Evolutionary conservation across 2,329 filamentous ascomycete genomes (phyloP).

Genomic region (Trichoderma lentiforme): DNA sequence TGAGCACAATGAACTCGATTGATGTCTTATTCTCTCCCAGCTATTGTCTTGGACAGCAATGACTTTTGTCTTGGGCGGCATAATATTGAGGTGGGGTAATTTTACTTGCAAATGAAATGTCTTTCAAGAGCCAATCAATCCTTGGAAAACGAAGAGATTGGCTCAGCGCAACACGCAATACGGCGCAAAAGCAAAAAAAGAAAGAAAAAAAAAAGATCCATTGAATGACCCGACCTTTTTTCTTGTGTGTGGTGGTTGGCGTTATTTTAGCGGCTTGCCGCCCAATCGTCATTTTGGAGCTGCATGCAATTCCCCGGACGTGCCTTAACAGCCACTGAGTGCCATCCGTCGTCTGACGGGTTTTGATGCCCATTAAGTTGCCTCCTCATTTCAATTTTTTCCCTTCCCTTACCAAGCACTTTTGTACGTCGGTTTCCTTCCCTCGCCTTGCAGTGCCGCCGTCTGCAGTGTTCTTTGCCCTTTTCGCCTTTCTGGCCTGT

Average conservation of each 20-base stretch:
- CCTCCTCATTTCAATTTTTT: slow-evolving; percentile 14
- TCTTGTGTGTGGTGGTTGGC: background rate
- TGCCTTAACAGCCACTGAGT: slow-evolving; percentile 7
- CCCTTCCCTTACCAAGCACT: background rate
- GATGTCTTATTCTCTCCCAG: background rate
- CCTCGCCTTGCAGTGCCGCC: background rate
- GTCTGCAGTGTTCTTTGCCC: background rate
- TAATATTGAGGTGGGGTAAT: slow-evolving; percentile 16
- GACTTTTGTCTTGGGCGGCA: background rate
- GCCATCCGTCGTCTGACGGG: slow-evolving; percentile 10
- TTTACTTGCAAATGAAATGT: slow-evolving; percentile 14
- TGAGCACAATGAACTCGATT: background rate
- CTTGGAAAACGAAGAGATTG: background rate
- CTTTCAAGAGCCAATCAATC: slow-evolving; percentile 2
- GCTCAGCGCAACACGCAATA: background rate
- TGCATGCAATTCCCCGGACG: slow-evolving; percentile 13
- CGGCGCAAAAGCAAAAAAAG: background rate
- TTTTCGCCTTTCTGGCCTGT: background rate
- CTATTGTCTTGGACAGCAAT: background rate
- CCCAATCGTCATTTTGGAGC: background rate
- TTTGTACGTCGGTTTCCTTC: background rate
- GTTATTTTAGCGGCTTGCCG: slow-evolving; percentile 13
- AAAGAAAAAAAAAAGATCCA: background rate
- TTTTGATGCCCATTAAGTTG: slow-evolving; percentile 17
- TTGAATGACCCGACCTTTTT: background rate